phyloP scores from a whole-genome alignment of 108 stramenopile species.

The Asterionellopsis glacialis region DNA sequence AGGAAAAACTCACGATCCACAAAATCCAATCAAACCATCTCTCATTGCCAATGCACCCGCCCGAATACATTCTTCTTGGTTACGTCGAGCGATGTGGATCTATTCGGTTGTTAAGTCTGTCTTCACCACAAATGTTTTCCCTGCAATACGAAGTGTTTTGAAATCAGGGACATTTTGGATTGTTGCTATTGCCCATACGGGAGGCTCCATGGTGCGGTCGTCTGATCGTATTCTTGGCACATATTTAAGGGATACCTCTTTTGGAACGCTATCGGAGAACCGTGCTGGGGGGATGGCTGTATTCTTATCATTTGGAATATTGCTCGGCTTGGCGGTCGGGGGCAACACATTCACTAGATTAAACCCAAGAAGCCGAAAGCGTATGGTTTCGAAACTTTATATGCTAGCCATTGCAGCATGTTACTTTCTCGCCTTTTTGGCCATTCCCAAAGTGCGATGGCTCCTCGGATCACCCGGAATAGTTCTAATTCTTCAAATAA shows the following conservation, averaged over 20 bases:
- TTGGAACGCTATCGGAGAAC: constrained; percentile 46
- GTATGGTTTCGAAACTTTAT: constrained; percentile 63
- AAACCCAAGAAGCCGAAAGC: constrained; percentile 52
- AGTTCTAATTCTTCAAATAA: constrained; percentile 58
- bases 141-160: constrained; percentile 54
- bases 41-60: constrained; percentile 8
- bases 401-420: constrained; percentile 62
- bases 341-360: constrained; percentile 54
- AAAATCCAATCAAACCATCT: constrained; percentile 59
- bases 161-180: constrained; percentile 71
- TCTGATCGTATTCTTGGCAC: constrained; percentile 66
- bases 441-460: constrained; percentile 46
- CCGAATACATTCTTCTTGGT: constrained; percentile 1
- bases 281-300: constrained; percentile 59
- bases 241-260: constrained; percentile 69
- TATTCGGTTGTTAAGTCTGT: constrained; percentile 14
- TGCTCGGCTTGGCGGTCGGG: constrained; percentile 57
- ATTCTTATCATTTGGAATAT: constrained; percentile 62
- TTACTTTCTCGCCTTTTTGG: constrained; percentile 62
- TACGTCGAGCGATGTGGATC: constrained; percentile 3
- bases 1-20: constrained; percentile 53
- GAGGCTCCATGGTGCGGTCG: constrained; percentile 59
- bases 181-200: constrained; percentile 74
- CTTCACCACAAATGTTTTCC: constrained; percentile 33
- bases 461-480: constrained; percentile 50